Base-by-base conservation (phyloP, 139 green algal species). In the Raphidocelis subcapitata region DNA sequence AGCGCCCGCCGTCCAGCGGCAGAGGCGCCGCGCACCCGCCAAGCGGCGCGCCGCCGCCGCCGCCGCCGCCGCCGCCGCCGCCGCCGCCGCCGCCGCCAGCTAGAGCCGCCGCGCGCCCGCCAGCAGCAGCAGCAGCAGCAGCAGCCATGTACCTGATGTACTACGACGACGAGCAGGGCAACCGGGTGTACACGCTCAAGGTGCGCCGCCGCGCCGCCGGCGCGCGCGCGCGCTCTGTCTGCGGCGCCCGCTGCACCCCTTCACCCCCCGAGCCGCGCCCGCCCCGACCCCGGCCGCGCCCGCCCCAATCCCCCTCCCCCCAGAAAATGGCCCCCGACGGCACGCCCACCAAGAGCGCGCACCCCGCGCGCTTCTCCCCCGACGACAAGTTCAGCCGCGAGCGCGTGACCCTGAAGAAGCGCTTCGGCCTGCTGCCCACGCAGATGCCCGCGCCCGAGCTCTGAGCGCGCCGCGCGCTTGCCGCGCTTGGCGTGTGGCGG, bases 331-430 rank as follows among this genome's bases (percentile, higher is more conserved):
- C 73, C 1, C 91, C 93, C 18, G 84, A 96, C 41, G 94, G 91
- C 62, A 92, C 70, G 24, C 89, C 92, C 28, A 97, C 92, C 26
- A 83, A 87, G 51, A 94, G 86, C 4, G 93, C 93, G 0, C 93
- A 97, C 79, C 92, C 95, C 28, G 95, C 95, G 0, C 89, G 94
- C 49, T 99, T 99, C 84, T 97, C 91, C 0, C 95, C 95, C 1
- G 95, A 99, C 57, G 95, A 99, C 84, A 99, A 99, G 85, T 98
- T 99, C 79, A 96, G 87, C 1, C 87, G 94, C 28, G 92, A 99
- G 82, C 83, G 95, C 18, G 80, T 98, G 2, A 94, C 88, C 1
- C 87, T 79, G 66, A 99, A 99, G 84, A 94, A 92, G 83, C 87
- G 95, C 15, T 99, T 99, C 62, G 76, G 79, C 26, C 70, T 99